Evolutionary conservation across 192 early-diverging fungal genomes (phyloP).

Genomic region (Cladochytrium replicatum): DNA sequence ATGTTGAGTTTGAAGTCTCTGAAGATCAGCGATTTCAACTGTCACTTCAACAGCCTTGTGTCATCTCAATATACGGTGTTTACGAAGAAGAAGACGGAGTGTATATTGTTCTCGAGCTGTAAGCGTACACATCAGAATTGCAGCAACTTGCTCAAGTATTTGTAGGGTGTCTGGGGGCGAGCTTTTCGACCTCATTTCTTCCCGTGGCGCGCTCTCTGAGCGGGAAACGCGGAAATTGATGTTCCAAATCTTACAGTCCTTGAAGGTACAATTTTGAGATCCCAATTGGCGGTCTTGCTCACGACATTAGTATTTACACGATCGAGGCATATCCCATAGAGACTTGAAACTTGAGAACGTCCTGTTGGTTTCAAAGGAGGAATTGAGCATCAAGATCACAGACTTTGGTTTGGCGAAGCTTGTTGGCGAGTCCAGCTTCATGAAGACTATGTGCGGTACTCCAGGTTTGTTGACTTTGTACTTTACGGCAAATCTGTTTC

Average conservation of each 20-base stretch:
- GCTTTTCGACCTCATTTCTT: constrained; percentile 76
- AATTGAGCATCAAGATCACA: constrained; percentile 62
- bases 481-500: neutral
- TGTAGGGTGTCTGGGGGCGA: constrained; percentile 62
- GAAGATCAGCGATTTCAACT: neutral
- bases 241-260: constrained; percentile 58
- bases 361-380: constrained; percentile 35
- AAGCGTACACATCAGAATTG: too few relatives aligned
- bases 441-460: constrained; percentile 66
- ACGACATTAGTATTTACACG: constrained; percentile 56
- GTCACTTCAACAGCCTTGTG: constrained; percentile 32
- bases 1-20: too few relatives aligned
- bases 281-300: too few relatives aligned
- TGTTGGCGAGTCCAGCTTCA: constrained; percentile 27
- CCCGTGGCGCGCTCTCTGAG: constrained; percentile 54
- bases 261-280: too few relatives aligned
- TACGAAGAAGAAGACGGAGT: constrained; percentile 44
- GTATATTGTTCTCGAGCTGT: constrained; percentile 68
- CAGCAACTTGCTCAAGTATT: constrained; percentile 21
- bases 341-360: constrained; percentile 65
- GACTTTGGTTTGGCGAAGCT: constrained; percentile 85
- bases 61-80: constrained; percentile 58
- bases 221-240: constrained; percentile 57
- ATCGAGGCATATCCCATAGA: constrained; percentile 66
- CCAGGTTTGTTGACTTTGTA: constrained; percentile 18